phyloP scores from a whole-genome alignment of 202 grass and related monocot genomes.

The Musa balbisiana region DNA sequence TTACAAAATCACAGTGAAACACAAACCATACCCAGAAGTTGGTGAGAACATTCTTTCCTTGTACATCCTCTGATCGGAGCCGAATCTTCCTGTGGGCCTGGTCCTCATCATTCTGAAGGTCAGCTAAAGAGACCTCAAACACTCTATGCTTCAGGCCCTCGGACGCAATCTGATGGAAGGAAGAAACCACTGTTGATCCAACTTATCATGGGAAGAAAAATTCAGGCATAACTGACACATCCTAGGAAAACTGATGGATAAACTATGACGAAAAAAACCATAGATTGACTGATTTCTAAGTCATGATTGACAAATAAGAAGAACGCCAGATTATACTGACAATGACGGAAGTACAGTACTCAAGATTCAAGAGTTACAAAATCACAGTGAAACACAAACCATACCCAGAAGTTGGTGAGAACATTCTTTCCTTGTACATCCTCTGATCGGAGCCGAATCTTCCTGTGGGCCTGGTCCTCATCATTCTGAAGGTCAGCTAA shows the following conservation, averaged over 20 bases:
- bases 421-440: conserved; percentile 82
- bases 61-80: no score
- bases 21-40: no score
- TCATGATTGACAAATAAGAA: neutral
- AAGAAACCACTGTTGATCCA: neutral
- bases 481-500: conserved; percentile 84
- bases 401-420: conserved; percentile 95
- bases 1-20: neutral
- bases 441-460: conserved; percentile 74
- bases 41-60: no score
- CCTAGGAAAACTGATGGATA: no score
- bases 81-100: no score
- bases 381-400: neutral
- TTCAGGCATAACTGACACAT: neutral
- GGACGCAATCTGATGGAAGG: conserved; percentile 68
- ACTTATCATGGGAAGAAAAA: neutral
- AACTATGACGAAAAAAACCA: neutral
- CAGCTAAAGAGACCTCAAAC: conserved; percentile 82
- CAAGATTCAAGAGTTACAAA: neutral
- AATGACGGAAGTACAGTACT: no score
- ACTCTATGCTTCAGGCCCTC: conserved; percentile 88
- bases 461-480: conserved; percentile 88
- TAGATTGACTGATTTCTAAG: neutral
- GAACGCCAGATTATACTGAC: neutral
- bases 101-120: conserved; percentile 86